Base-by-base conservation (phyloP, 139 green algal species). In the Picochlorum costavermella region DNA sequence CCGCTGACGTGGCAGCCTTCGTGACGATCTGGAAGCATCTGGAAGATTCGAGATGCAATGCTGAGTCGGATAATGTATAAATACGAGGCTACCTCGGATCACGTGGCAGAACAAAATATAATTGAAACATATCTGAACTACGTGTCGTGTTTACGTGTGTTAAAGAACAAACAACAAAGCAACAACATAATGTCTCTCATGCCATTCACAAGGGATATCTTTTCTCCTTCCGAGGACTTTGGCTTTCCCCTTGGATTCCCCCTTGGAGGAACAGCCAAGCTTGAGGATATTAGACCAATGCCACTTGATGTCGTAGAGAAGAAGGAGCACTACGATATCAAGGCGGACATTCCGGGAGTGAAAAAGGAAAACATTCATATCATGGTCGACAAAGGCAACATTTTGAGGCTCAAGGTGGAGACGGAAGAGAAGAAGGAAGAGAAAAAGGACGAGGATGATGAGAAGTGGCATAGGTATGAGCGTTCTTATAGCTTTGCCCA, bases 401-500 rank as follows among this genome's bases (percentile, higher is more conserved):
- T 76, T 26, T 63, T 76, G 44, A 53, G 53, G 25, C 65, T 76
- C 58, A 76, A 76, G 11, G 67, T 76, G n/a, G 67, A 77, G 29
- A 36, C 31, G 6, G 25, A 33, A 36, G 8, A 46, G 6, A 60
- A 77, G 71, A 70, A 77, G 44, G 45, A 65, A 36, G 71, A 76
- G 49, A 46, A 70, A 16, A 65, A 65, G 58, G 71, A 76, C 48
- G 67, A 75, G 64, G 37, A 51, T 46, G 65, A 60, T 44, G 29
- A 23, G 20, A 75, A 75, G 69, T 76, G 31, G 36, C 69, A 76
- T 65, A 55, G 69, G 33, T 60, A 61, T 26, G 70, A 77, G 45
- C 49, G 71, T 10, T 37, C 16, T 40, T 59, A 17, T 37, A 29
- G 43, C 20, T 78, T 68, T 63, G 62, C 71, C 5, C 37, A 40